Percentiles rank a stretch among this genome's conserved stretches.
Evolutionary conservation across 1,139 yeast species (phyloP).

Genomic region (Williopsis jadinii): DNA sequence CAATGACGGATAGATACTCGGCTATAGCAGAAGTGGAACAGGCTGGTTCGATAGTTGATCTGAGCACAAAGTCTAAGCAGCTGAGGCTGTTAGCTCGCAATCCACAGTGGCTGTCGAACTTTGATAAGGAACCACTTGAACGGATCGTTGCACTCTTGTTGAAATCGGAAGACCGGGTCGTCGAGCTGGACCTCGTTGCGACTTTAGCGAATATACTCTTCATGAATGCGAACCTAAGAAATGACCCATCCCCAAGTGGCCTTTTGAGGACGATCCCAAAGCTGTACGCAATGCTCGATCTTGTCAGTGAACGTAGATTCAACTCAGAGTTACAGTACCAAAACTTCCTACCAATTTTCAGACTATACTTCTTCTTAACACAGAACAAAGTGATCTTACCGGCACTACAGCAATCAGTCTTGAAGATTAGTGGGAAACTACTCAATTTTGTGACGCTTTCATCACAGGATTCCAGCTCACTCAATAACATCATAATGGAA

Average conservation of each 20-base stretch:
- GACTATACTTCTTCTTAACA: constrained; percentile 18
- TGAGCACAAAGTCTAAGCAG: constrained; percentile 3
- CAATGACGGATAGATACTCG: background rate
- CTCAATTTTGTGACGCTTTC: constrained; percentile 20
- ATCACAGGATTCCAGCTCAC: constrained; percentile 12
- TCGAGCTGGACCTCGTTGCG: constrained; percentile 16
- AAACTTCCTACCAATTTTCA: constrained; percentile 21
- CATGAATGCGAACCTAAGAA: constrained; percentile 13
- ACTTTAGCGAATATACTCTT: constrained; percentile 17
- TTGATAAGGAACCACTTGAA: constrained; percentile 9
- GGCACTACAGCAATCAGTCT: constrained; percentile 9
- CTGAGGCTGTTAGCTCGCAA: constrained; percentile 13
- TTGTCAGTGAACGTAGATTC: constrained; percentile 20
- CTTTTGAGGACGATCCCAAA: constrained; percentile 9
- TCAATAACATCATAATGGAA: constrained; percentile 21
- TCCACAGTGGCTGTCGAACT: constrained; percentile 8
- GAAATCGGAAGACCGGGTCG: constrained; percentile 4
- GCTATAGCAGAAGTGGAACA: constrained; percentile 2
- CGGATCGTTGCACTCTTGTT: constrained; percentile 9
- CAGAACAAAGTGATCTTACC: constrained; percentile 12
- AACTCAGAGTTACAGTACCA: constrained; percentile 19
- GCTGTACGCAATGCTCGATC: constrained; percentile 12
- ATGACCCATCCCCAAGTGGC: constrained; percentile 1
- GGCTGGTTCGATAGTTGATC: background rate
- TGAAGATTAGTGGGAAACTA: constrained; percentile 18